phyloP scores from a whole-genome alignment of 495 filamentous ascomycete species.

The Pseudomonodictys pantanalensis region DNA sequence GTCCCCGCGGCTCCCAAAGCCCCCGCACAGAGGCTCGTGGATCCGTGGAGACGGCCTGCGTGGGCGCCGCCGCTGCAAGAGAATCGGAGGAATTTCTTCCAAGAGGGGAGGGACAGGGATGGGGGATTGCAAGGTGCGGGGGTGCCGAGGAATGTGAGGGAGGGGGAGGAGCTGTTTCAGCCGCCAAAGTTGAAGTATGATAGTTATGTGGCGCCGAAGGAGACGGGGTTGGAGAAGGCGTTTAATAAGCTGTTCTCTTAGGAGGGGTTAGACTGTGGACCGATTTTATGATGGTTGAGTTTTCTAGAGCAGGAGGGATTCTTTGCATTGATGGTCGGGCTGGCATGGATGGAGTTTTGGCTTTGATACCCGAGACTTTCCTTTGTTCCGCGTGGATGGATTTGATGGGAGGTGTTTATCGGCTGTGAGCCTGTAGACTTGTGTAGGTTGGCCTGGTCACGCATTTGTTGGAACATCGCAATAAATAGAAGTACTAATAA shows the following conservation, averaged over 20 bases:
- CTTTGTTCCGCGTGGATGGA: neutral
- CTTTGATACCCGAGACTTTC: slow-evolving; percentile 2
- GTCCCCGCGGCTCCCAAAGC: slow-evolving; percentile 7
- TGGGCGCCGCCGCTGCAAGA: neutral
- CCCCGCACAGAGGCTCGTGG: neutral
- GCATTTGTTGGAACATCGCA: too few relatives aligned
- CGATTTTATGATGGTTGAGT: too few relatives aligned
- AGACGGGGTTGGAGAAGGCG: slow-evolving; percentile 19
- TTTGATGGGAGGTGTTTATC: neutral
- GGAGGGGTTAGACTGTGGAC: too few relatives aligned
- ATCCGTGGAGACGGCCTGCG: slow-evolving; percentile 1
- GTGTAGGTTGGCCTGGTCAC: too few relatives aligned
- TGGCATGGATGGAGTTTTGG: neutral
- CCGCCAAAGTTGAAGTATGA: slow-evolving; percentile 20
- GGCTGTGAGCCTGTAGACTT: too few relatives aligned
- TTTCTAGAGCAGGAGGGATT: neutral
- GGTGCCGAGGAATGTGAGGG: slow-evolving; percentile 3
- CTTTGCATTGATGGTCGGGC: neutral
- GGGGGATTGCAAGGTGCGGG: neutral
- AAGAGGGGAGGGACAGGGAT: neutral
- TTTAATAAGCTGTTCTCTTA: slow-evolving; percentile 16
- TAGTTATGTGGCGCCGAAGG: slow-evolving; percentile 2
- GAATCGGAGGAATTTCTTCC: neutral
- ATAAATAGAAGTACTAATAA: too few relatives aligned
- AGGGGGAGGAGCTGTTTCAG: slow-evolving; percentile 15